Evolutionary conservation across 1,284 basidiomycete genomes (phyloP).

Genomic region (Microbotryum intermedium): DNA sequence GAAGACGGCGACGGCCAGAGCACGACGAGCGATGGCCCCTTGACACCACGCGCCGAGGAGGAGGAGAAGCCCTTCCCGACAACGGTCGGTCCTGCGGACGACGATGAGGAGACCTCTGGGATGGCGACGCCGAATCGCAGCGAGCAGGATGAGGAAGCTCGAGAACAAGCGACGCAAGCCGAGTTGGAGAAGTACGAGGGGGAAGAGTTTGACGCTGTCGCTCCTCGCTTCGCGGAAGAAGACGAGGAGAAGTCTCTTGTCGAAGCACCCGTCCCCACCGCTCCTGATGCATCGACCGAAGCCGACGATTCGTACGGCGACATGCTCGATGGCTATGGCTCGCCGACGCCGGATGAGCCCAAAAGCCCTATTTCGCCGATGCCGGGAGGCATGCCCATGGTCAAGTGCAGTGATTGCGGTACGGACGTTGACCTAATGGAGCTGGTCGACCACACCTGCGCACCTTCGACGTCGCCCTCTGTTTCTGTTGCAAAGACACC

Average conservation of each 20-base stretch:
- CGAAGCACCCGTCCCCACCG: too few species aligned
- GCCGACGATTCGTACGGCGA: background rate
- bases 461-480: background rate
- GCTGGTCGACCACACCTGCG: conserved; percentile 24
- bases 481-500: background rate
- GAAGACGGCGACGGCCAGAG: background rate
- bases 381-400: conserved; percentile 20
- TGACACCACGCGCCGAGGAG: background rate
- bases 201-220: conserved; percentile 14
- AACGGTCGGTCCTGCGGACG: background rate
- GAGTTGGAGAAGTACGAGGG: conserved; percentile 19
- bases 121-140: background rate
- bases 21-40: background rate
- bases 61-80: background rate
- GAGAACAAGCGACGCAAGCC: background rate
- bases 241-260: background rate
- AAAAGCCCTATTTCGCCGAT: background rate
- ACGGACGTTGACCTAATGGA: conserved; percentile 24
- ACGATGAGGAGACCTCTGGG: background rate
- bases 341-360: background rate
- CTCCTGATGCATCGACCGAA: background rate
- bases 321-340: conserved; percentile 1
- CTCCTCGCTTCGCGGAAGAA: conserved; percentile 1
- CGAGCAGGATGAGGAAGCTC: conserved; percentile 7
- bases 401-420: conserved; percentile 32